Base-by-base conservation (phyloP, 202 grass and related monocot genomes). In the Digitaria exilis region DNA sequence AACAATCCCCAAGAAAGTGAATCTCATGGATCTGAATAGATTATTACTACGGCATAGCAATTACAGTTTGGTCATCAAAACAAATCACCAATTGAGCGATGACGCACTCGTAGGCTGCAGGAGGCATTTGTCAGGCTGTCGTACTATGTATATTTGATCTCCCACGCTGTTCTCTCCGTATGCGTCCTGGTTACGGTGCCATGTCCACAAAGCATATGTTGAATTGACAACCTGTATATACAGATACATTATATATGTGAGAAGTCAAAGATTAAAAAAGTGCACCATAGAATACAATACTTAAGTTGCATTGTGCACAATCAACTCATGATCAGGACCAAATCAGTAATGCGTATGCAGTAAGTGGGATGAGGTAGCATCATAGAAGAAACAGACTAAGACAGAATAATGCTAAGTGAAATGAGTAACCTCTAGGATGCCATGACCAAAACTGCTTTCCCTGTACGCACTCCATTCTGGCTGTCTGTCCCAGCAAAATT, bases 391-490 rank as follows among this genome's bases (percentile, higher is more conserved):
- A 46, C 28, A 49, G 4, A 62, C 2, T 26, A 42, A 24, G 29
- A 60, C 18, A 32, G 58, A 74, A 29, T 18, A 49, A 73, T 34
- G 21, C 51, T 29, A 39, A 35, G 32, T 72, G 22, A 37, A 41
- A 24, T 30, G n/a, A 61, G 5, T 87, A 62, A 94, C 95, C 92
- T 98, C 95, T 17, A 98, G 59, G 63, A 93, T 95, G 28, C 95
- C 95, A 71, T 98, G 95, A 14, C 95, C 95, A 30, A 98, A 98
- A 76, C 95, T 98, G 80, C 95, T 95, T 65, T 98, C 95, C 60
- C 95, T 89, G 9, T 95, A 91, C 21, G 95, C 92, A 80, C 95
- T 98, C 90, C 95, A 98, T 71, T 98, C 90, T 0, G 95, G 95
- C n/a, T 98, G 95, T 49, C 34, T 60, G 22, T 91, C 69, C 95